These are phyloP conservation scores for Ascochyta rabiei DNA, from an alignment of 2,329 filamentous ascomycete species.

Conservation along the genomic window DNA sequence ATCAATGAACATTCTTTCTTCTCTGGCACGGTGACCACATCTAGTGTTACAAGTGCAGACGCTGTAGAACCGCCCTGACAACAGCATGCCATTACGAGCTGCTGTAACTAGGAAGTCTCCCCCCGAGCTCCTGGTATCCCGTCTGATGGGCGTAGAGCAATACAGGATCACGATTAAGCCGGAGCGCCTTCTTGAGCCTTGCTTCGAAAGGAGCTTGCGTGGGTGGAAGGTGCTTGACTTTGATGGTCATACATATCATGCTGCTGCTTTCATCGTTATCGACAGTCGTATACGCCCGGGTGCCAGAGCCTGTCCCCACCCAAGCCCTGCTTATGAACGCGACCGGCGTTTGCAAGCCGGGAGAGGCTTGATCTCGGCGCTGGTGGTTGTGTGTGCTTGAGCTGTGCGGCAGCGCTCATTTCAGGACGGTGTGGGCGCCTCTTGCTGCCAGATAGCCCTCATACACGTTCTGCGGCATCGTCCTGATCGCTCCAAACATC, in stretches of 20 bases:
- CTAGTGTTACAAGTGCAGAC: neutral
- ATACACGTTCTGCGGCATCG: conserved; percentile 77
- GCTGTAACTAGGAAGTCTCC: conserved; percentile 65
- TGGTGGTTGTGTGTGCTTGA: neutral
- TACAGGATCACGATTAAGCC: conserved; percentile 93
- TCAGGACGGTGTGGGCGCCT: conserved; percentile 90
- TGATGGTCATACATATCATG: conserved; percentile 76
- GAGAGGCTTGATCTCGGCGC: neutral
- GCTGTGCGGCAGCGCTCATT: conserved; percentile 60
- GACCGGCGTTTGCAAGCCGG: neutral
- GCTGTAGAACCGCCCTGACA: conserved; percentile 55
- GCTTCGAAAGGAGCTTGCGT: conserved; percentile 75
- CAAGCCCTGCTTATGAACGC: neutral
- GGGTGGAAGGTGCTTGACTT: conserved; percentile 97
- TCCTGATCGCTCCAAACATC: conserved; percentile 83
- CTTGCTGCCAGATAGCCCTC: conserved; percentile 90
- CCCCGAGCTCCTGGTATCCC: conserved; percentile 80
- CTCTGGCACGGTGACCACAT: neutral
- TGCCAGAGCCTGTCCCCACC: neutral
- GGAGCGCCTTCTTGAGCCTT: conserved; percentile 90
- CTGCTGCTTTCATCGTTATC: neutral
- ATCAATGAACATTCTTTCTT: neutral
- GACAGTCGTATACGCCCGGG: neutral
- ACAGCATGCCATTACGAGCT: conserved; percentile 53
- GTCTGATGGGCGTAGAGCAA: conserved; percentile 77